Percentiles rank a stretch among this genome's conserved stretches.
Evolutionary conservation across 2,329 filamentous ascomycete genomes (phyloP).

Genomic region (Fusarium virguliforme): DNA sequence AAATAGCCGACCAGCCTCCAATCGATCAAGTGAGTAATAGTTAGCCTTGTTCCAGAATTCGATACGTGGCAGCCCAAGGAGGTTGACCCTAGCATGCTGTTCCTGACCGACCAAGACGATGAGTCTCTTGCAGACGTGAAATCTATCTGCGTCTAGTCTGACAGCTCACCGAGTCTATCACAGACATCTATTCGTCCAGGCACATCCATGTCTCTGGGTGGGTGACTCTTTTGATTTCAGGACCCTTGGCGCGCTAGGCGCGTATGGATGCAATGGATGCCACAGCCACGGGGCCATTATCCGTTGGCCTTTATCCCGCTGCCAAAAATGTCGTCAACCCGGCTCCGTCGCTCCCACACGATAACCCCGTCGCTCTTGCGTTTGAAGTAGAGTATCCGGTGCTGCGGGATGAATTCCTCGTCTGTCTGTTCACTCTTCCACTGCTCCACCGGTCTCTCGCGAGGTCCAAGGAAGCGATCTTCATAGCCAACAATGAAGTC

Average conservation of each 20-base stretch:
- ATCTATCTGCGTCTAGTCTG: constrained; percentile 15
- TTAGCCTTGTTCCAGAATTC: constrained; percentile 3
- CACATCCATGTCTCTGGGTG: constrained; percentile 19
- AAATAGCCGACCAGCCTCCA: background rate
- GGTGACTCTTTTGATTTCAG: constrained; percentile 24
- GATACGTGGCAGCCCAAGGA: constrained; percentile 25
- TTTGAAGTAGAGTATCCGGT: constrained; percentile 75
- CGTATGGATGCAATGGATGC: constrained; percentile 16
- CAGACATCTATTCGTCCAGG: constrained; percentile 14
- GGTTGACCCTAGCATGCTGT: background rate
- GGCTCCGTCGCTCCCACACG: constrained; percentile 72
- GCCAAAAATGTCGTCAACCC: constrained; percentile 71
- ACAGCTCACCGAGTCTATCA: constrained; percentile 33
- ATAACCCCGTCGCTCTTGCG: constrained; percentile 65
- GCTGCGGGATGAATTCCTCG: constrained; percentile 78
- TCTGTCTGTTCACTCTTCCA: constrained; percentile 76
- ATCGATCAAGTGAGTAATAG: constrained; percentile 6
- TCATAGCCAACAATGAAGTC: constrained; percentile 74
- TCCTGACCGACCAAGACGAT: constrained; percentile 12
- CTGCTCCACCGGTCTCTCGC: constrained; percentile 68
- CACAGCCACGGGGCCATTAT: constrained; percentile 25
- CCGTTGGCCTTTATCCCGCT: constrained; percentile 60
- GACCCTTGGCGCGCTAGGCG: constrained; percentile 20
- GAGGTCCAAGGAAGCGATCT: constrained; percentile 71
- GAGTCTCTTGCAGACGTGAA: constrained; percentile 14